These are phyloP conservation scores for Xylariomycetidae sp. DNA, from an alignment of 2,329 filamentous ascomycete genomes.

Conservation along the genomic window DNA sequence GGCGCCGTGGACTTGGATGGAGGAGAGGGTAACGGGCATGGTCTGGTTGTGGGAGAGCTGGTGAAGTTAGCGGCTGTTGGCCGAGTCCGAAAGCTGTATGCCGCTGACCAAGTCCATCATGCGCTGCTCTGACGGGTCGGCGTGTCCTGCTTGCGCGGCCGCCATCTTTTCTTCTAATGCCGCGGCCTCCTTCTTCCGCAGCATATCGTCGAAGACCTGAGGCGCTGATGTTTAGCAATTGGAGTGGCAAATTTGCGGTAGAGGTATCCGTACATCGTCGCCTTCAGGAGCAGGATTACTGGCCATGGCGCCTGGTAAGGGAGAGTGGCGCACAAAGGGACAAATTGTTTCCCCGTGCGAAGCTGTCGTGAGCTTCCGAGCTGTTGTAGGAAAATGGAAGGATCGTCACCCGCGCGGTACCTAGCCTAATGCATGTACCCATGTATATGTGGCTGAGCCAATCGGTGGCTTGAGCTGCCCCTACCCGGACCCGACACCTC, in stretches of 20 bases:
- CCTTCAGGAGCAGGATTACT: conserved; percentile 15
- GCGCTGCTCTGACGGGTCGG: conserved; percentile 51
- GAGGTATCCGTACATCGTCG: conserved; percentile 18
- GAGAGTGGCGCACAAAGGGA: too few relatives aligned
- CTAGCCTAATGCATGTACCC: too few relatives aligned
- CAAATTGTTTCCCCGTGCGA: too few relatives aligned
- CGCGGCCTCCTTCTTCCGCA: conserved; percentile 33
- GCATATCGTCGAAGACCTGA: conserved; percentile 25
- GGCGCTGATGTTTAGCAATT: conserved; percentile 1
- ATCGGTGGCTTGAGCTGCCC: too few relatives aligned
- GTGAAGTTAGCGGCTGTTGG: conserved; percentile 5
- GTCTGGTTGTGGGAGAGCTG: conserved; percentile 78
- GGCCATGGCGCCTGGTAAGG: conserved; percentile 19
- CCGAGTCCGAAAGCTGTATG: conserved; percentile 31
- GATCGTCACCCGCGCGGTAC: too few relatives aligned
- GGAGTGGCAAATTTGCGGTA: neutral
- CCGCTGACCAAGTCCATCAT: conserved; percentile 64
- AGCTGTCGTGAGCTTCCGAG: too few relatives aligned
- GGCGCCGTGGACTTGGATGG: conserved; percentile 77
- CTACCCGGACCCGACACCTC: too few relatives aligned
- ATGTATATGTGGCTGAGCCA: too few relatives aligned
- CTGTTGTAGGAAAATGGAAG: too few relatives aligned
- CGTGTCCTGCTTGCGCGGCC: conserved; percentile 38
- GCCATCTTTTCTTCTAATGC: conserved; percentile 29
- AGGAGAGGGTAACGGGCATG: conserved; percentile 80